Percentiles rank a stretch among this genome's conserved stretches.
These are phyloP conservation scores for Rhodotorula glutinis DNA, from an alignment of 1,284 basidiomycete species.

Conservation along the genomic window DNA sequence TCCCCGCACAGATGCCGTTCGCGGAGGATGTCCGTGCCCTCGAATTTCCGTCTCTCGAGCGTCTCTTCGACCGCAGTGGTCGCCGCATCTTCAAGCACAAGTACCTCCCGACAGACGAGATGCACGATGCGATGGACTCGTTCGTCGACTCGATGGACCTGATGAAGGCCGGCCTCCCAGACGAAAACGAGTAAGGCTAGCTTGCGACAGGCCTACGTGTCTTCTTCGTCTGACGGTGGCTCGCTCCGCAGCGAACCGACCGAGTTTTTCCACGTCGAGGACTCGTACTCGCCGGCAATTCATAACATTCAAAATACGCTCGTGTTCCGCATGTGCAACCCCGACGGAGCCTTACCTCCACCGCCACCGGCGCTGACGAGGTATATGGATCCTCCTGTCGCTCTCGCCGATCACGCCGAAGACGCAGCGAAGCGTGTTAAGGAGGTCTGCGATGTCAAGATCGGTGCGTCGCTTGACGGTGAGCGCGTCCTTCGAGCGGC, in stretches of 20 bases:
- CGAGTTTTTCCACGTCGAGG: constrained; percentile 72
- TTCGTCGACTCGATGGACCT: constrained; percentile 44
- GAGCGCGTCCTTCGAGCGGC: no score
- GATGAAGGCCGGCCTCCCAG: constrained; percentile 3
- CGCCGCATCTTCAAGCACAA: constrained; percentile 70
- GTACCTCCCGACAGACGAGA: constrained; percentile 75
- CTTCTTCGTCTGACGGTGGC: not conserved
- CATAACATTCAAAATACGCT: constrained; percentile 90
- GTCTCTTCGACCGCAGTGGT: constrained; percentile 71
- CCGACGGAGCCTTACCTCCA: constrained; percentile 68
- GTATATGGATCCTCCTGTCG: constrained; percentile 73
- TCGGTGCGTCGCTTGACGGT: constrained; percentile 17
- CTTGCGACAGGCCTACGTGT: rapidly evolving
- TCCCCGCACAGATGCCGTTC: constrained; percentile 71
- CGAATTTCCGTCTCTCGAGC: constrained; percentile 76
- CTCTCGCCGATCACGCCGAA: constrained; percentile 61
- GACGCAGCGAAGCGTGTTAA: constrained; percentile 62
- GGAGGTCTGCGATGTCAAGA: constrained; percentile 65
- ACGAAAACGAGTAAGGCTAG: constrained; percentile 30
- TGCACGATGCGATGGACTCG: constrained; percentile 69
- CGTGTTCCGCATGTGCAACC: constrained; percentile 74
- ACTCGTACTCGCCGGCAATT: constrained; percentile 82
- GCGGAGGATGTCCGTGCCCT: constrained; percentile 87
- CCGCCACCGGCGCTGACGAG: constrained; percentile 79
- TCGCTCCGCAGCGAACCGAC: constrained; percentile 54